These are phyloP conservation scores for Skeletonema marinoi DNA, from an alignment of 108 stramenopile genomes.

Conservation along the genomic window DNA sequence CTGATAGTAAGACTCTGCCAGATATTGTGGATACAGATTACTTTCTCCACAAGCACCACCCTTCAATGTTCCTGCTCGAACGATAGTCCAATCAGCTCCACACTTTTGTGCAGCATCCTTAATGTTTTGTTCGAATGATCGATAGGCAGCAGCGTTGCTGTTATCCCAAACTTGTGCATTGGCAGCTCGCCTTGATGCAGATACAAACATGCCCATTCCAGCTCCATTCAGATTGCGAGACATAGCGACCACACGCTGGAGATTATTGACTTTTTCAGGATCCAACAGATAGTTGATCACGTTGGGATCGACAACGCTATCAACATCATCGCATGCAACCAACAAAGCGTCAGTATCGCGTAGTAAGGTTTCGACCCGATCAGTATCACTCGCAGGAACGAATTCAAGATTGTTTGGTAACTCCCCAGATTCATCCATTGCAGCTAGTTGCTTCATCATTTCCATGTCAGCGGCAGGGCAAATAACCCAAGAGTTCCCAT, in stretches of 20 bases:
- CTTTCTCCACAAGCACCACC: slow-evolving; percentile 50
- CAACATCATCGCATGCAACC: slow-evolving; percentile 28
- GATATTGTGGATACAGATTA: slow-evolving; percentile 9
- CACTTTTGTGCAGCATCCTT: slow-evolving; percentile 15
- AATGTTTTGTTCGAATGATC: slow-evolving; percentile 14
- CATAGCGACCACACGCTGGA: slow-evolving; percentile 35
- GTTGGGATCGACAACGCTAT: slow-evolving; percentile 17
- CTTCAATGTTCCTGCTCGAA: slow-evolving; percentile 36
- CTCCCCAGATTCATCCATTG: slow-evolving; percentile 1
- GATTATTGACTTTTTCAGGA: slow-evolving; percentile 1
- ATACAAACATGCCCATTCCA: slow-evolving; percentile 33
- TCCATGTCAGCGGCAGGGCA: slow-evolving; percentile 20
- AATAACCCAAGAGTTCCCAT: slow-evolving; percentile 32
- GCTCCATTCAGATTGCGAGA: slow-evolving; percentile 37
- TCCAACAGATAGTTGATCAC: slow-evolving; percentile 29
- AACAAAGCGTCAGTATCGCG: slow-evolving; percentile 24
- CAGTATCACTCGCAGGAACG: slow-evolving; percentile 24
- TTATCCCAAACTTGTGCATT: slow-evolving; percentile 42
- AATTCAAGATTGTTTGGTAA: slow-evolving; percentile 11
- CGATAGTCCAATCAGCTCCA: slow-evolving; percentile 50
- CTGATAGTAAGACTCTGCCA: slow-evolving; percentile 22
- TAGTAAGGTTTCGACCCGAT: slow-evolving; percentile 11
- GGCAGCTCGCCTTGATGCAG: slow-evolving; percentile 20
- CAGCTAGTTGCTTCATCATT: background rate
- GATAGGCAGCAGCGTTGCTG: slow-evolving; percentile 4